Evolutionary conservation across 495 filamentous ascomycete genomes (phyloP), one percentile per base, ranked within the genome.

Genomic region (Penicillium mononematosum): DNA sequence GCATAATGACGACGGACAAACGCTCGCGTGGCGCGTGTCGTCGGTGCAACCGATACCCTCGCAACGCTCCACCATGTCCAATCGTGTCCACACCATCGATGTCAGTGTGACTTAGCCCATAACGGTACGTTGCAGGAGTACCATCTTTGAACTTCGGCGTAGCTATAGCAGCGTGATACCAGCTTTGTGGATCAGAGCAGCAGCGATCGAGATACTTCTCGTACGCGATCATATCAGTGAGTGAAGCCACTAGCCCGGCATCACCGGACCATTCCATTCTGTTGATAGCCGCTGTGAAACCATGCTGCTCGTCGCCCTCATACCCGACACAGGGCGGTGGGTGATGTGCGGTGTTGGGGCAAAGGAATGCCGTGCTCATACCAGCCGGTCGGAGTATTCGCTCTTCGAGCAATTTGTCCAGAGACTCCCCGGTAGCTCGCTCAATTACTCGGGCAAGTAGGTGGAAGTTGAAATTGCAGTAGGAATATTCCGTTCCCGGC

Each of bases 231-330:
- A 74, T 74, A 43, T 74, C 71, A 14, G 45, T 45, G 1, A 74
- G 66, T 17, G 71, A 70, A 46, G 69, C 69, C 5, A 70, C 69
- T 6, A 72, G 24, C 14, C 71, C 71, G 2, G 69, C 69, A 63
- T 74, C 71, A 20, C 71, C 71, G 17, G 71, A 61, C 71, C 71
- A 74, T 41, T 74, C 63, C 45, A 72, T 72, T 0, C 59, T 57
- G 25, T 74, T 74, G 10, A 63, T 34, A 4, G 62, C 69, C 3
- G 59, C 45, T 0, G 49, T 16, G 12, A 58, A 72, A 2, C 71
- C 71, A 0, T 20, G 27, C 2, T 43, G 4, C 48, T 70, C 64
- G n/a, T 51, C 48, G 2, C 71, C 71, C 47, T 74, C 71, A 44
- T 74, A 74, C 6, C 71, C 71, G 2, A 69, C 59, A 50, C 67